Evolutionary conservation across 768 basidiomycete species (phyloP).

Genomic region (Boletus eberwhitei): DNA sequence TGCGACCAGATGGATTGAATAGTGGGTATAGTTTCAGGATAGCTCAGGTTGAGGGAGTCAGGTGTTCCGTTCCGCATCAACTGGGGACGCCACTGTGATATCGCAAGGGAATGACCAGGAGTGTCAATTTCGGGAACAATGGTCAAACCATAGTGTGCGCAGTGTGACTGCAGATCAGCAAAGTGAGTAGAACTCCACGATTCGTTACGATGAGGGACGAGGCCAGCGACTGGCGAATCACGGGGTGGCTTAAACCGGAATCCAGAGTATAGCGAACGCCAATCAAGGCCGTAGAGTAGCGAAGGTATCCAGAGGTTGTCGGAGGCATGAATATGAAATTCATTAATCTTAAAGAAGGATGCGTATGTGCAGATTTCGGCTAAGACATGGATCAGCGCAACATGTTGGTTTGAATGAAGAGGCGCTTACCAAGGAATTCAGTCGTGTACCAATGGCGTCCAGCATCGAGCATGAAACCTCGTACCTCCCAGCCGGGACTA

Average conservation of each 20-base stretch:
- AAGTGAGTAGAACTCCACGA: constrained; percentile 37
- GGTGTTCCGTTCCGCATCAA: constrained; percentile 35
- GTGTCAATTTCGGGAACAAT: constrained; percentile 45
- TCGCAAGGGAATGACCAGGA: constrained; percentile 41
- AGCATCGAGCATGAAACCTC: constrained; percentile 45
- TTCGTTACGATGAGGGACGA: constrained; percentile 40
- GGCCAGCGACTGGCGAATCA: constrained; percentile 32
- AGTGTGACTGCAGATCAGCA: constrained; percentile 34
- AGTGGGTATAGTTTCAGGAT: constrained; percentile 41
- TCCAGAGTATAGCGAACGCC: constrained; percentile 40
- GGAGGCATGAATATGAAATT: constrained; percentile 42
- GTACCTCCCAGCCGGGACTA: constrained; percentile 42
- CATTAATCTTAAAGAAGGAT: constrained; percentile 45
- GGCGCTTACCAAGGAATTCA: constrained; percentile 34
- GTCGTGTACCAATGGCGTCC: constrained; percentile 45
- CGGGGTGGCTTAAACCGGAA: constrained; percentile 40
- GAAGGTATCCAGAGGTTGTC: constrained; percentile 43
- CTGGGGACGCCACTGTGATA: constrained; percentile 46
- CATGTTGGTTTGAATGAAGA: neutral
- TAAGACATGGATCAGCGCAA: constrained; percentile 10
- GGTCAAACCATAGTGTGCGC: constrained; percentile 36
- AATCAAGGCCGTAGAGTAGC: constrained; percentile 36
- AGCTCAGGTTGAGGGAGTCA: constrained; percentile 37
- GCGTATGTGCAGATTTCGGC: constrained; percentile 44
- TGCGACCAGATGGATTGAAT: constrained; percentile 43